A percentile compares a stretch with the other conserved stretches of the same genome.
phyloP scores from a whole-genome alignment of 2,329 filamentous ascomycete species.

The Teratosphaeriaceae sp. region DNA sequence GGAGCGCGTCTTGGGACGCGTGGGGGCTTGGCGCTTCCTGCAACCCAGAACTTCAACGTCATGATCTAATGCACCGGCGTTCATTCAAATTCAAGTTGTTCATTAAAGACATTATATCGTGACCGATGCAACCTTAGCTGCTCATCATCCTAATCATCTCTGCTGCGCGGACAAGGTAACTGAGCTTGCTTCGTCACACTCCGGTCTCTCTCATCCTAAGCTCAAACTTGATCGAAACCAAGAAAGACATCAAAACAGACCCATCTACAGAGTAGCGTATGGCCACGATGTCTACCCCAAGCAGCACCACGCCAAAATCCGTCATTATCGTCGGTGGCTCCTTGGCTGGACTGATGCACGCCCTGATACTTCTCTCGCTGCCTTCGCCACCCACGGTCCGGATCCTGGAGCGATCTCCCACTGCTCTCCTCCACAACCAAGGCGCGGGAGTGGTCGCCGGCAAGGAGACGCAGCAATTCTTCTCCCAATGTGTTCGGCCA shows the following conservation, averaged over 20 bases:
- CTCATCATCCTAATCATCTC: too few relatives aligned
- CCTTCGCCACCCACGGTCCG: slow-evolving; percentile 18
- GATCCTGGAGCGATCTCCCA: slow-evolving; percentile 38
- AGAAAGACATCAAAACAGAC: too few relatives aligned
- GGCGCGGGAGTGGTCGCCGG: slow-evolving; percentile 45
- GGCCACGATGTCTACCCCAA: slow-evolving; percentile 3
- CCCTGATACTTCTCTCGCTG: slow-evolving; percentile 19
- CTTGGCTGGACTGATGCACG: slow-evolving; percentile 24
- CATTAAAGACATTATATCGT: too few relatives aligned
- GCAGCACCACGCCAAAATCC: slow-evolving; percentile 13
- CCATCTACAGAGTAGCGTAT: too few relatives aligned
- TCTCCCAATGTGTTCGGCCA: slow-evolving; percentile 36
- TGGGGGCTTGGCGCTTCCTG: background rate
- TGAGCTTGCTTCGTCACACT: too few relatives aligned
- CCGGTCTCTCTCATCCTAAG: too few relatives aligned
- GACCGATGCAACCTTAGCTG: too few relatives aligned
- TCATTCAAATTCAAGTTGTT: too few relatives aligned
- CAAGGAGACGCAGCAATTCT: slow-evolving; percentile 37
- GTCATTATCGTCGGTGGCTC: slow-evolving; percentile 27
- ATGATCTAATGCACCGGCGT: too few relatives aligned
- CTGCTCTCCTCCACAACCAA: slow-evolving; percentile 40
- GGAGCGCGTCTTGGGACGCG: too few relatives aligned
- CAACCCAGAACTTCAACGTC: background rate
- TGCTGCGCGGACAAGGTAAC: too few relatives aligned
- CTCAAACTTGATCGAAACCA: too few relatives aligned